Evolutionary conservation across 2,329 filamentous ascomycete genomes (phyloP), one percentile per base, ranked within the genome.

Genomic region (Diaporthe eres): DNA sequence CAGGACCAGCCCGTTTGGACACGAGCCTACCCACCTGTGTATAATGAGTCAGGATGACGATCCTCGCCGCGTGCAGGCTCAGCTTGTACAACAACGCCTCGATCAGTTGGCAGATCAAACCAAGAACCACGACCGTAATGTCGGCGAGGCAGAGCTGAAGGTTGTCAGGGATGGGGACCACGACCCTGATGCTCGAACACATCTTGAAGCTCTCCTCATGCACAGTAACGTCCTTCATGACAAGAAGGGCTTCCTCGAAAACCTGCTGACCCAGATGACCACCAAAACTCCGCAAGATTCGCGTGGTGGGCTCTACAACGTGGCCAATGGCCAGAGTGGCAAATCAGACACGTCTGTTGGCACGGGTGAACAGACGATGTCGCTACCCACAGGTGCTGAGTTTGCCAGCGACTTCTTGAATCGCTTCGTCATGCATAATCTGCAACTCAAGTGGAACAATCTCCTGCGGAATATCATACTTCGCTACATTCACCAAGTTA

Each of bases 391-490:
- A 1, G 90, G 93, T 4, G 91, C 94, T 22, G 95, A 98, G 78
- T 96, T 96, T 79, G 93, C 94, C 67, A 98, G 94, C 83, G 96
- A 98, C 82, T 99, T 98, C 87, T 97, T 97, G 83, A 99, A 99
- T 82, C 94, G 97, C 2, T 99, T 99, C 86, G 96, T 98, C 80
- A 94, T 99, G 71, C 97, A 99, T 87, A 99, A 99, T 80, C 91
- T 97, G 82, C 97, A 99, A 81, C 87, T 99, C 75, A 99, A 99
- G 84, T 99, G 97, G 97, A 98, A 98, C 86, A 99, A 99, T 80
- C 91, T 96, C 15, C 86, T 99, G 51, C 92, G 97, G 76, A 98
- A 99, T 82, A 98, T 98, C 80, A 97, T 99, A 68, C 90, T 99
- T 55, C 94, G 97, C 34, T 99, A 99, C 83, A 97, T 97, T 78